Conservation (phyloP, 371 early-diverging fungal species). For the Paraphysoderma sedebokerense region DNA sequence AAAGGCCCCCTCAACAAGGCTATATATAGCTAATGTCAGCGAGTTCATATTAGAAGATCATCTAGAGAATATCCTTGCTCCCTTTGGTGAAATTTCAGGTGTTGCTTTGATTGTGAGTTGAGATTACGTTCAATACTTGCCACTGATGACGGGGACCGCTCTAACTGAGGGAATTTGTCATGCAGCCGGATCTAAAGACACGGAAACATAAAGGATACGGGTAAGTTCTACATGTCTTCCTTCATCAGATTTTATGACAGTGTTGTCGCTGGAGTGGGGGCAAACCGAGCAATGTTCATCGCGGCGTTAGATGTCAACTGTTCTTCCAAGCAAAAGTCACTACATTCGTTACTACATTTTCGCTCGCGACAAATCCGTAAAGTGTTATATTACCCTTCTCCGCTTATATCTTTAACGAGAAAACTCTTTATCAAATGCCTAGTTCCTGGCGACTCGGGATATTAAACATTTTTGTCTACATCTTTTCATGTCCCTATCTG, state of each 20-base stretch:
- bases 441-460: conserved; percentile 3
- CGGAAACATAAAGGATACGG: conserved; percentile 51
- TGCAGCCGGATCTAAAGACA: conserved; percentile 32
- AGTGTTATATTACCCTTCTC: conserved; percentile 1
- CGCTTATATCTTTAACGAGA: conserved; percentile 1
- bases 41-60: conserved; percentile 47
- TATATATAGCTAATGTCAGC: conserved; percentile 63
- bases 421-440: conserved; percentile 4
- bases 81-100: conserved; percentile 48
- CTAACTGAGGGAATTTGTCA: too few relatives aligned
- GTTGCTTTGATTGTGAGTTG: conserved; percentile 40
- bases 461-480: conserved; percentile 2
- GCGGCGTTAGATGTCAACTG: neutral
- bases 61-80: conserved; percentile 45
- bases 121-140: too few relatives aligned
- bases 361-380: neutral
- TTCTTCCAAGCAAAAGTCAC: conserved; percentile 2
- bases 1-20: conserved; percentile 28
- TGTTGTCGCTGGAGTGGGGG: neutral
- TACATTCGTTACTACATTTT: neutral
- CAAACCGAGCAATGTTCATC: neutral
- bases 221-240: conserved; percentile 17
- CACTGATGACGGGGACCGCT: too few relatives aligned
- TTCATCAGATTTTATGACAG: neutral
- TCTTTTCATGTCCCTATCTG: conserved; percentile 1